phyloP scores from a whole-genome alignment of 2,329 filamentous ascomycete species.

The Botryotinia convoluta region DNA sequence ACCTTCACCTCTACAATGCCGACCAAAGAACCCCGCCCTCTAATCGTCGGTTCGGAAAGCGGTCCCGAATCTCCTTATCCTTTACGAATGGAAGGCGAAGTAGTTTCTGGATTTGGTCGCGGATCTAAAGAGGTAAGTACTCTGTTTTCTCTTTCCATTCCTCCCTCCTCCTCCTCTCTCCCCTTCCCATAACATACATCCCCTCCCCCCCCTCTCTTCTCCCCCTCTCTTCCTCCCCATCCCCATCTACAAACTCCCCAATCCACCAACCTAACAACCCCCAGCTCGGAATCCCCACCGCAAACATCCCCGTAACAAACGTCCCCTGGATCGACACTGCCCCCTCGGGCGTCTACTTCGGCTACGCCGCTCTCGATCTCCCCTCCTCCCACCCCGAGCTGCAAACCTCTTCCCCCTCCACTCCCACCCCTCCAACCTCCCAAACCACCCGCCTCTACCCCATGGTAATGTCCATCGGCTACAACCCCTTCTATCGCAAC shows the following conservation, averaged over 20 bases:
- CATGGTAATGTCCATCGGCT: conserved; percentile 92
- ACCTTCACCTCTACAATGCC: conserved; percentile 13
- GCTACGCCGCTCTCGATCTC: conserved; percentile 75
- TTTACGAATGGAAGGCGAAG: conserved; percentile 76
- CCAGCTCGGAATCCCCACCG: conserved; percentile 91
- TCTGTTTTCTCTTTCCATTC: conserved; percentile 14
- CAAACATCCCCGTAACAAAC: conserved; percentile 78
- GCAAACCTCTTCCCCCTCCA: conserved; percentile 10
- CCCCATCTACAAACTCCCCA: neutral
- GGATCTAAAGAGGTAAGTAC: conserved; percentile 78
- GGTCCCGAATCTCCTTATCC: conserved; percentile 80
- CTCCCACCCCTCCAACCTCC: conserved; percentile 27
- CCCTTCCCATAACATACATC: no score
- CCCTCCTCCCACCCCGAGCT: conserved; percentile 45
- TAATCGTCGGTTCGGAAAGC: conserved; percentile 67
- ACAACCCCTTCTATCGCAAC: conserved; percentile 98
- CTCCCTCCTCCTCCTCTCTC: neutral
- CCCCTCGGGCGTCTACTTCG: conserved; percentile 86
- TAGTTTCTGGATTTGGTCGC: conserved; percentile 90
- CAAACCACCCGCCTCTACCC: conserved; percentile 58
- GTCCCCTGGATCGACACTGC: conserved; percentile 61
- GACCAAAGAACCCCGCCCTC: conserved; percentile 48
- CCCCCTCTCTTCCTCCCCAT: neutral
- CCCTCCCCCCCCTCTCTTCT: neutral
- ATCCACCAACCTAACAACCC: neutral